Percentiles rank a stretch among this genome's conserved stretches.
phyloP scores from a whole-genome alignment of 2,329 filamentous ascomycete species.

The Phaeosphaeria sp. region DNA sequence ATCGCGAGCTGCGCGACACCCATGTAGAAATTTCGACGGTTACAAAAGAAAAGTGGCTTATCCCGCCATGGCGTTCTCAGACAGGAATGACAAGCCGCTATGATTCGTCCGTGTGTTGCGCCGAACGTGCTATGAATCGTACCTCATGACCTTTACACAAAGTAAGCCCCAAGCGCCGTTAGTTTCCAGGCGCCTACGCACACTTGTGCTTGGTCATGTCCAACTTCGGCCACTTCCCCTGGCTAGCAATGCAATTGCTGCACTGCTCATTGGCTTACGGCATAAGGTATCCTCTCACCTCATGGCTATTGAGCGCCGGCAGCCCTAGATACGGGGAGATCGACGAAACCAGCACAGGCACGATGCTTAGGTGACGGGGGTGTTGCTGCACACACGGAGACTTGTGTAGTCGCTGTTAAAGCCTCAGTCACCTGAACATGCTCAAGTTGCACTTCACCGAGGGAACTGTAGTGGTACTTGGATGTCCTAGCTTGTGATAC shows the following conservation, averaged over 20 bases:
- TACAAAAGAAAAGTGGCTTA: neutral
- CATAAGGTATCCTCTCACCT: neutral
- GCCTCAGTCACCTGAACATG: constrained; percentile 22
- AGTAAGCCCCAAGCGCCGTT: constrained; percentile 3
- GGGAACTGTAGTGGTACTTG: constrained; percentile 13
- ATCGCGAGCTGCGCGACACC: neutral
- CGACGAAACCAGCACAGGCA: constrained; percentile 8
- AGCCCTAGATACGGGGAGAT: constrained; percentile 11
- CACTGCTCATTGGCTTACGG: constrained; percentile 11
- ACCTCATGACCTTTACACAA: constrained; percentile 11
- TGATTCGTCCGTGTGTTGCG: constrained; percentile 10
- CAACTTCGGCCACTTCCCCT: constrained; percentile 12
- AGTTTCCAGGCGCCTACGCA: constrained; percentile 12
- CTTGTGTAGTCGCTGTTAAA: constrained; percentile 6
- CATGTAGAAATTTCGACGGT: neutral
- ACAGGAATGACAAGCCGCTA: neutral
- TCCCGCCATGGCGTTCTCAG: neutral
- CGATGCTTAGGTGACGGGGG: constrained; percentile 11
- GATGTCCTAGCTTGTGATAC: constrained; percentile 23
- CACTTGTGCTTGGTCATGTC: constrained; percentile 3
- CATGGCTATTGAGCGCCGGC: constrained; percentile 4
- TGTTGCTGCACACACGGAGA: constrained; percentile 27
- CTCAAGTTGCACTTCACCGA: constrained; percentile 19
- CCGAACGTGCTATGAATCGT: neutral
- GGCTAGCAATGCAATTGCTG: constrained; percentile 4